Base-by-base conservation (phyloP, 768 basidiomycete species). In the Mrakia blollopis region DNA sequence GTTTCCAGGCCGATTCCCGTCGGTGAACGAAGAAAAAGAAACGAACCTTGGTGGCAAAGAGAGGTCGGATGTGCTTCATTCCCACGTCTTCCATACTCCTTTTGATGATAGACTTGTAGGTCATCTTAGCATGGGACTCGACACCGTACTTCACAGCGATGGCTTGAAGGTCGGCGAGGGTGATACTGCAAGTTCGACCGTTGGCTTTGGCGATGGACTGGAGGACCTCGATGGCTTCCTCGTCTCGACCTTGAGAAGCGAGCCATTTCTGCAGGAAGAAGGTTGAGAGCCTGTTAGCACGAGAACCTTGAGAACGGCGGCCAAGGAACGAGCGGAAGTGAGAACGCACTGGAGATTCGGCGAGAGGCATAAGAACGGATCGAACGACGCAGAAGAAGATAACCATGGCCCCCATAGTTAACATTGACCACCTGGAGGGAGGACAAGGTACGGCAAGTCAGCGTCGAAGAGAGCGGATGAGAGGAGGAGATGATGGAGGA, bases 161-260 rank as follows among this genome's bases (percentile, higher is more conserved):
- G 28, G 21, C 44, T 25, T 52, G 70, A 21, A 72, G 30, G 54
- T 72, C 50, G 30, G 37, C 39, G 30, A 72, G 28, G 4, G 70
- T 52, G 44, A 72, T 30, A 25, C 50, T 35, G 70, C 50, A 28
- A 10, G 47, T 21, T 13, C 41, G 28, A 11, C 54, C 1, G 70
- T 72, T 72, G 37, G 21, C 28, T 23, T 50, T 47, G 14, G 70
- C 70, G 50, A 72, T 72, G 16, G 30, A 14, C 16, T 72, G 7
- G 70, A 72, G 70, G 47, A 41, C 39, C 35, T 72, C 70, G 54
- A 72, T 72, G 13, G 70, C 70, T 28, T 72, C 70, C n/a, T 54
- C 70, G 54, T 72, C 70, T 72, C 70, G 47, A n/a, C 70, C 70
- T 50, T 72, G 70, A 10, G 70, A 72, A 30, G 70, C 70, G 30